Evolutionary conservation across 2,329 filamentous ascomycete species (phyloP).

Genomic region (Fusarium nodosum): DNA sequence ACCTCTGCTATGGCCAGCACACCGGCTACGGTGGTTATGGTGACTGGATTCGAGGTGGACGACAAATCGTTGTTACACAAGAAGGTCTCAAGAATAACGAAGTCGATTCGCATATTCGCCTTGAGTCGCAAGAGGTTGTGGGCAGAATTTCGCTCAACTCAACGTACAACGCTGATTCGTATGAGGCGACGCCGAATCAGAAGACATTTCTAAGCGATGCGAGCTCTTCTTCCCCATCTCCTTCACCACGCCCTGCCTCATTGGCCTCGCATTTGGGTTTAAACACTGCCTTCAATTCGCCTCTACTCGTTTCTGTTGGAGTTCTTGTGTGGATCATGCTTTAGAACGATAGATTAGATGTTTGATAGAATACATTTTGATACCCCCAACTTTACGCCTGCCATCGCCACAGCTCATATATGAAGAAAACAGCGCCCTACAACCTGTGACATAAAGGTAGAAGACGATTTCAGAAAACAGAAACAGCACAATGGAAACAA

Average conservation of each 20-base stretch:
- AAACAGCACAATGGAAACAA: fast-evolving
- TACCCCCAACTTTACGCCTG: neutral
- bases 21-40: constrained; percentile 79
- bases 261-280: neutral
- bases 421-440: neutral
- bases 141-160: constrained; percentile 68
- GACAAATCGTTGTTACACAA: constrained; percentile 67
- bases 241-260: neutral
- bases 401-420: neutral
- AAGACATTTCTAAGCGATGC: constrained; percentile 44
- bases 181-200: constrained; percentile 60
- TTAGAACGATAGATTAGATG: neutral
- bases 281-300: neutral
- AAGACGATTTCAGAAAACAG: fast-evolving
- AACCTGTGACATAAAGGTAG: neutral
- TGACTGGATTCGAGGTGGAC: constrained; percentile 71
- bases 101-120: constrained; percentile 71
- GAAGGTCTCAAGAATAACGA: constrained; percentile 56
- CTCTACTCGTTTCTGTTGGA: neutral
- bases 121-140: constrained; percentile 68
- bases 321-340: constrained; percentile 9
- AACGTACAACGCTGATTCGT: constrained; percentile 70
- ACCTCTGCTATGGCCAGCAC: constrained; percentile 73
- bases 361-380: neutral
- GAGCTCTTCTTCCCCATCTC: neutral